phyloP scores from a whole-genome alignment of 2,329 filamentous ascomycete genomes.

The Verticillium nonalfalfae region DNA sequence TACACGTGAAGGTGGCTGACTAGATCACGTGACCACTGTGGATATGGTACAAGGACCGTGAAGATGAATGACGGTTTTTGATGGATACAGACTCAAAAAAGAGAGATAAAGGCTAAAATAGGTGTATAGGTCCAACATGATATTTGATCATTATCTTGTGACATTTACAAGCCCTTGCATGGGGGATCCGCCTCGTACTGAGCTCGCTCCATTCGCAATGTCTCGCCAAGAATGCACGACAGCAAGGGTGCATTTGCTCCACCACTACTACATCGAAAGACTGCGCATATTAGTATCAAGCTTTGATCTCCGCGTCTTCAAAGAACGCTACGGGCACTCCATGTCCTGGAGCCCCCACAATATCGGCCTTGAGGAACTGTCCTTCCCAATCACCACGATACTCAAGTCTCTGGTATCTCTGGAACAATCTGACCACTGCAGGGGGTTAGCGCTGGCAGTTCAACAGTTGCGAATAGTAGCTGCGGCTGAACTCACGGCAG shows the following conservation, averaged over 20 bases:
- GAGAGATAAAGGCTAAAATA: too few relatives aligned
- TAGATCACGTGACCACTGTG: neutral
- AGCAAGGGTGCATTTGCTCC: neutral
- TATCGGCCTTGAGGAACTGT: conserved; percentile 36
- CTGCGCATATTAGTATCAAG: neutral
- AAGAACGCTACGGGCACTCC: conserved; percentile 34
- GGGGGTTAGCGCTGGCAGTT: neutral
- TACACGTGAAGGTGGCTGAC: neutral
- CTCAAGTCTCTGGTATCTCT: conserved; percentile 51
- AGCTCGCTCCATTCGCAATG: neutral
- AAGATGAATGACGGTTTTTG: neutral
- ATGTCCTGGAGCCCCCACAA: conserved; percentile 34
- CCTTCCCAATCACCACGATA: conserved; percentile 37
- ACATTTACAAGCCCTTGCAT: too few relatives aligned
- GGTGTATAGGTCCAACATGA: too few relatives aligned
- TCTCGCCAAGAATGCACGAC: neutral
- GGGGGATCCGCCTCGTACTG: neutral
- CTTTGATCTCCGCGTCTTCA: conserved; percentile 12
- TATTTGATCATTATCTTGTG: too few relatives aligned
- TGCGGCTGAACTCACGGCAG: conserved; percentile 23
- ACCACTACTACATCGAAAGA: neutral
- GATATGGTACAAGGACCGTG: neutral
- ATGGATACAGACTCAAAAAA: too few relatives aligned
- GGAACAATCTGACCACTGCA: conserved; percentile 44
- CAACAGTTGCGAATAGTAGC: neutral